Conservation (phyloP, 1,284 basidiomycete species). For the Ganoderma boninense region DNA sequence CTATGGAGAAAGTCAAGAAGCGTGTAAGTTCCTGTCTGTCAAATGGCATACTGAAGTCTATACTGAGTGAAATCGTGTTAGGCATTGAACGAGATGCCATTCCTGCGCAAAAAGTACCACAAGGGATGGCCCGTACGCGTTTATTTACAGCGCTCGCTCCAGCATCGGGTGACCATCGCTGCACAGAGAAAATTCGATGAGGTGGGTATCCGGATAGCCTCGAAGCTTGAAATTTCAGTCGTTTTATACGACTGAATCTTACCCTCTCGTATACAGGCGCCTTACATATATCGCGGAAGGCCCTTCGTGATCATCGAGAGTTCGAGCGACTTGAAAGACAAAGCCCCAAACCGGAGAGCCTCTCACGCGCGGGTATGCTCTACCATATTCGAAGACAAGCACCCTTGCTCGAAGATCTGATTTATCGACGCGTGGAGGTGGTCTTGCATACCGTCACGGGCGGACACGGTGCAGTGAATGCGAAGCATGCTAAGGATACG, state of each 20-base stretch:
- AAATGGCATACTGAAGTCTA: no score
- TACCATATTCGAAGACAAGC: neutral
- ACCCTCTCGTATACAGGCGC: neutral
- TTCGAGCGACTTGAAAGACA: neutral
- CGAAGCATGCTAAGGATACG: neutral
- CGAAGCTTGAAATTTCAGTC: neutral
- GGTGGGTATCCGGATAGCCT: neutral
- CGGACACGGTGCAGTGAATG: no score
- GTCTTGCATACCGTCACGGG: no score
- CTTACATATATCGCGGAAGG: conserved; percentile 1
- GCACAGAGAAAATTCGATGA: neutral
- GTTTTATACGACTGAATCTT: neutral
- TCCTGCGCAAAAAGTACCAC: neutral
- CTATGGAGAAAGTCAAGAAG: neutral
- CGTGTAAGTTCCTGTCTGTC: neutral
- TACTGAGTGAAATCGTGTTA: neutral
- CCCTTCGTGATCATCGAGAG: neutral
- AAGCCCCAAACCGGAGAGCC: neutral
- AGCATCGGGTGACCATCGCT: neutral
- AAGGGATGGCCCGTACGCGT: conserved; percentile 10
- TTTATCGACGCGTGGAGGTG: neutral
- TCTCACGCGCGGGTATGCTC: neutral
- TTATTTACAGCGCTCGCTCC: conserved; percentile 10
- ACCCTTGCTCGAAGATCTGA: neutral
- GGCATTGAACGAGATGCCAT: conserved; percentile 10